A percentile compares a stretch with the other conserved stretches of the same genome.
phyloP scores from a whole-genome alignment of 2,329 filamentous ascomycete species.

The Coniochaeta hoffmannii region DNA sequence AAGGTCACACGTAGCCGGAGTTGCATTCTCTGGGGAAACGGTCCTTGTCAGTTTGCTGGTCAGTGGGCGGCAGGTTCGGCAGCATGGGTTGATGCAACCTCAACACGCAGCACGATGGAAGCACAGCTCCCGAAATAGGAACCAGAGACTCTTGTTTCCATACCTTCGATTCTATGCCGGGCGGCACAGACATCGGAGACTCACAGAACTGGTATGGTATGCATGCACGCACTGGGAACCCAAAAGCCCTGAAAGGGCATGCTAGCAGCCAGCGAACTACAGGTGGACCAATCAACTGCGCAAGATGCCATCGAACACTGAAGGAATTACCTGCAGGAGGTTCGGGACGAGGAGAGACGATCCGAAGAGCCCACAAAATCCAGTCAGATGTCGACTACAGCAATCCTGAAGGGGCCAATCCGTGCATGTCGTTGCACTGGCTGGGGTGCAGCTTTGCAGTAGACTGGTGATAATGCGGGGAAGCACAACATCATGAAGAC shows the following conservation, averaged over 20 bases:
- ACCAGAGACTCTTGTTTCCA: neutral
- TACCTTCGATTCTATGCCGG: neutral
- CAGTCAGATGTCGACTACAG: neutral
- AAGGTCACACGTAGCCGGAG: neutral
- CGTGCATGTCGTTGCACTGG: neutral
- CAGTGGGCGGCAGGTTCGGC: neutral
- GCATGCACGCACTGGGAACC: neutral
- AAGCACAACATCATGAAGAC: neutral
- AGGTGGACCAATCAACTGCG: neutral
- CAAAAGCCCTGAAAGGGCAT: neutral
- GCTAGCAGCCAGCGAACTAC: neutral
- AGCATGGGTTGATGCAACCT: neutral
- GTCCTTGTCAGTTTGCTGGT: neutral
- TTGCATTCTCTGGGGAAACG: neutral
- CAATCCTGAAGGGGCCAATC: neutral
- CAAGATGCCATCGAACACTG: neutral
- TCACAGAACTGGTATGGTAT: neutral
- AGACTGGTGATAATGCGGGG: neutral
- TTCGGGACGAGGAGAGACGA: slow-evolving; percentile 1
- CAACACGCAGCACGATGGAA: neutral
- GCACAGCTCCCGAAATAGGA: neutral
- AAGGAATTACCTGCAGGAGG: neutral
- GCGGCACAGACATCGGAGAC: neutral
- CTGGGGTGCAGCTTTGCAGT: neutral
- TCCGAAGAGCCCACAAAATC: neutral